Evolutionary conservation across 2,329 filamentous ascomycete species (phyloP).

Genomic region (Dendrostoma leiphaemia): DNA sequence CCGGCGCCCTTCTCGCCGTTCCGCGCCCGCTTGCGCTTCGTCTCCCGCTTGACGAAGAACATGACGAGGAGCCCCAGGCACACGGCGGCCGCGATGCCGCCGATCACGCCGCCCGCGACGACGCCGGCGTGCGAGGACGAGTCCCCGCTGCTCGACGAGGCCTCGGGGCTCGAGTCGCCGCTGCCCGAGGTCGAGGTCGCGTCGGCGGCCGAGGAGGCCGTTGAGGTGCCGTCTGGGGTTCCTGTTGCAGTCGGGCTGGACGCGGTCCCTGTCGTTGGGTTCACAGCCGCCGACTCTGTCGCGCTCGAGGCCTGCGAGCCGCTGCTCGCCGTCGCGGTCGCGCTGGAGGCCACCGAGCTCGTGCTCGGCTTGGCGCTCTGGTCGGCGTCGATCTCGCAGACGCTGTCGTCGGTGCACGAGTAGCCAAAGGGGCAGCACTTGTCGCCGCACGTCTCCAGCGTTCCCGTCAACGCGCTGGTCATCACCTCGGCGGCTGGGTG

Average conservation of each 20-base stretch:
- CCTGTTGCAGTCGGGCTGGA: conserved; percentile 21
- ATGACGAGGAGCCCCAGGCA: conserved; percentile 37
- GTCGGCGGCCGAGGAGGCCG: conserved; percentile 23
- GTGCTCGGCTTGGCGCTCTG: conserved; percentile 37
- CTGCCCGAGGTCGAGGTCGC: conserved; percentile 19
- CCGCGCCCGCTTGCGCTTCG: conserved; percentile 20
- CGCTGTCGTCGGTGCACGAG: conserved; percentile 49
- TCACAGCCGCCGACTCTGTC: conserved; percentile 22
- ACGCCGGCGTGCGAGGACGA: conserved; percentile 33
- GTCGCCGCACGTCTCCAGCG: conserved; percentile 56
- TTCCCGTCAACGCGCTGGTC: conserved; percentile 58
- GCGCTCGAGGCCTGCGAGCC: conserved; percentile 24
- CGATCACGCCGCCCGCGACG: conserved; percentile 47
- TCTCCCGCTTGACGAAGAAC: conserved; percentile 35
- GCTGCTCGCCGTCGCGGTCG: conserved; percentile 22
- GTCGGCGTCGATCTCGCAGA: conserved; percentile 53
- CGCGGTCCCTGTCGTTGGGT: conserved; percentile 19
- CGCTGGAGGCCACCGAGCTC: conserved; percentile 19
- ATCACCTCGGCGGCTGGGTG: conserved; percentile 62
- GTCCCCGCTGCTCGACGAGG: conserved; percentile 12
- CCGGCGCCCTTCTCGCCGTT: conserved; percentile 13
- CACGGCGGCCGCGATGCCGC: conserved; percentile 40
- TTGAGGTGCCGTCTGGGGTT: conserved; percentile 21
- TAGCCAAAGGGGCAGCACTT: conserved; percentile 75
- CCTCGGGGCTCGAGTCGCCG: conserved; percentile 8